Evolutionary conservation across 176 grass and related monocot genomes (phyloP), one percentile per base, ranked within the genome.

Genomic region (Guadua angustifolia): DNA sequence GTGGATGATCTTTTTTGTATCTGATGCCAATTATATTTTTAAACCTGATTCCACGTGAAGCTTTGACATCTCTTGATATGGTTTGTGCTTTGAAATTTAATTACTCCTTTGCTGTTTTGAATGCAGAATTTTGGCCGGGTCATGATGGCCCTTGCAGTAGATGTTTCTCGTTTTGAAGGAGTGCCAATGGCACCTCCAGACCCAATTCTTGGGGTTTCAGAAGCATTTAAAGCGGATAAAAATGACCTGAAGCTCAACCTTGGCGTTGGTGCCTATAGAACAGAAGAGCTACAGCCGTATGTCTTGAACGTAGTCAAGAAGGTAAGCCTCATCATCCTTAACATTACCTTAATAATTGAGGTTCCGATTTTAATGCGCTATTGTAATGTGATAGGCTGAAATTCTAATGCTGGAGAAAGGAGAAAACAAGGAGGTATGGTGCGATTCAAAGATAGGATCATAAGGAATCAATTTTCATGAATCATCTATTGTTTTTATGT

Each of bases 201-300:
- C 33, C 96, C 96, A 4, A 98, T 98, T 84, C 96, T 98, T 50
- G 93, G 96, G 57, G 96, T 94, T 63, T 98, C 96, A 45, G 93
- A 95, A 88, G 91, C 96, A 71, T 95, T 95, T 81, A 98, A 70
- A 87, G 87, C 93, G n/a, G 89, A 94, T 71, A 94, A 75, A 66
- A 99, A 61, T 81, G 91, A 99, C 21, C 74, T 85, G 29, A 99
- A 99, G 69, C 96, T 99, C 64, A 98, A 98, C 77, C 96, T 98
- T 59, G 89, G 96, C 19, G 93, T 98, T 64, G 93, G 96, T 64
- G 96, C 96, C n/a, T 98, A 94, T n/a, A 95, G 96, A 83, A 97
- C 94, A 67, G 92, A 97, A 88, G 92, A 94, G 71, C 78, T 97
- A 7, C 94, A 92, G 64, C 94, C 94, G 2, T 90, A 92, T 71